phyloP scores from a whole-genome alignment of 306 rosid genomes.

The Vigna angularis region DNA sequence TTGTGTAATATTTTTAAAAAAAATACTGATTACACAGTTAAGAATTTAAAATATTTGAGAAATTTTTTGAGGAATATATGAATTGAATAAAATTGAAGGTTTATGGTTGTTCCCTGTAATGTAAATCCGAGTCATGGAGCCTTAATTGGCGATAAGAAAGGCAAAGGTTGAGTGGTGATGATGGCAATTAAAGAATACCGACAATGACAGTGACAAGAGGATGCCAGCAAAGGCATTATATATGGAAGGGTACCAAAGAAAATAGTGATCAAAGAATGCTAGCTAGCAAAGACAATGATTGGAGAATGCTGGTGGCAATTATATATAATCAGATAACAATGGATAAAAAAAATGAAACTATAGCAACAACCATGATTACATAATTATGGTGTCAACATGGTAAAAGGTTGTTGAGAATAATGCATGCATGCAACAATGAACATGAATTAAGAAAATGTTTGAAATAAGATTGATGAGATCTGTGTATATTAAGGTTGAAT shows the following conservation, averaged over 20 bases:
- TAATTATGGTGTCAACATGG: not conserved
- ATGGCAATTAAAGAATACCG: slow-evolving; percentile 5
- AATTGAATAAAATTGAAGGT: not conserved
- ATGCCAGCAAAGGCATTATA: slow-evolving; percentile 10
- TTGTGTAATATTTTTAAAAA: not conserved
- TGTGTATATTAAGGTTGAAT: not conserved
- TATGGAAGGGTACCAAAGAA: not conserved
- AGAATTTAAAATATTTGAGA: too few species aligned
- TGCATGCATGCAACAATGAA: not conserved
- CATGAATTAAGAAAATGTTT: not conserved
- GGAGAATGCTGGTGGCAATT: not conserved
- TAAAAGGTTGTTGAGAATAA: not conserved
- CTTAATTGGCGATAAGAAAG: not conserved
- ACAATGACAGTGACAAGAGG: not conserved
- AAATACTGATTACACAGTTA: too few species aligned
- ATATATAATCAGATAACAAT: not conserved
- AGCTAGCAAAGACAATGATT: slow-evolving; percentile 1
- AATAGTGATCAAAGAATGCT: slow-evolving; percentile 2
- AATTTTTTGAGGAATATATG: too few species aligned
- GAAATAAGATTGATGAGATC: too few species aligned
- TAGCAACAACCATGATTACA: not conserved
- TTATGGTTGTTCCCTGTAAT: not conserved
- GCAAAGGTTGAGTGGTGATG: not conserved
- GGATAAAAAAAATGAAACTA: not conserved
- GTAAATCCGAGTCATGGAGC: not conserved